phyloP scores from a whole-genome alignment of 139 green algal species.

The Chlamydomonas incerta region DNA sequence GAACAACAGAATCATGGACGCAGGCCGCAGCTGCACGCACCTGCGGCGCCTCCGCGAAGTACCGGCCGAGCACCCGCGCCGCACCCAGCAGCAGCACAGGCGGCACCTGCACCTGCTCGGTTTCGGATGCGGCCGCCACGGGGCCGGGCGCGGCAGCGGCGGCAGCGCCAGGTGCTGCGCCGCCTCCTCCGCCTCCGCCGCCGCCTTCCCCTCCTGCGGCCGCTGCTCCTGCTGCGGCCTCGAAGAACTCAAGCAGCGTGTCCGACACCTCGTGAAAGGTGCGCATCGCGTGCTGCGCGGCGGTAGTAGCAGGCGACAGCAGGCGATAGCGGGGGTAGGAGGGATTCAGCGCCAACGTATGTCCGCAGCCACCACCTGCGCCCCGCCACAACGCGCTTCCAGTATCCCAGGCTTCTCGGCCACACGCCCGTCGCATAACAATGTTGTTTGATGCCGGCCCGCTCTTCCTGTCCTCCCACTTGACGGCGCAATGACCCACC shows the following conservation, averaged over 20 bases:
- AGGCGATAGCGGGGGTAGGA: not conserved
- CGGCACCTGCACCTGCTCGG: not conserved
- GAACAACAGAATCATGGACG: no score
- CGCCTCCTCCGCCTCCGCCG: not conserved
- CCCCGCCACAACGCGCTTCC: no score
- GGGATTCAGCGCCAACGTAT: not conserved
- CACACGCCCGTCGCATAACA: no score
- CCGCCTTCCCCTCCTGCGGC: conserved; percentile 17
- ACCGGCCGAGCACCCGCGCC: conserved; percentile 25
- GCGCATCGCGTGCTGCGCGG: conserved; percentile 40
- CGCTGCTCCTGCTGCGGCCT: conserved; percentile 34
- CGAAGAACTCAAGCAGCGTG: conserved; percentile 69
- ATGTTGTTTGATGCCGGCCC: no score
- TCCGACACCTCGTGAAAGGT: conserved; percentile 52
- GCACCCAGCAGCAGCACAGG: conserved; percentile 35
- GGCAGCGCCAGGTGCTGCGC: not conserved
- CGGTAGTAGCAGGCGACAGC: not conserved
- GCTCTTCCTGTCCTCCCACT: no score
- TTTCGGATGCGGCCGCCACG: not conserved
- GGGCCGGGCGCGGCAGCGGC: not conserved
- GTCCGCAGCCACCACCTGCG: no score
- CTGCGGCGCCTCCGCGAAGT: conserved; percentile 55
- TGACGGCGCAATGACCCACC: no score
- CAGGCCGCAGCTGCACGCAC: no score
- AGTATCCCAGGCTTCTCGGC: no score